A percentile compares a stretch with the other conserved stretches of the same genome.
These are phyloP conservation scores for Chalaropsis thielavioides DNA, from an alignment of 2,329 filamentous ascomycete species.

Conservation along the genomic window DNA sequence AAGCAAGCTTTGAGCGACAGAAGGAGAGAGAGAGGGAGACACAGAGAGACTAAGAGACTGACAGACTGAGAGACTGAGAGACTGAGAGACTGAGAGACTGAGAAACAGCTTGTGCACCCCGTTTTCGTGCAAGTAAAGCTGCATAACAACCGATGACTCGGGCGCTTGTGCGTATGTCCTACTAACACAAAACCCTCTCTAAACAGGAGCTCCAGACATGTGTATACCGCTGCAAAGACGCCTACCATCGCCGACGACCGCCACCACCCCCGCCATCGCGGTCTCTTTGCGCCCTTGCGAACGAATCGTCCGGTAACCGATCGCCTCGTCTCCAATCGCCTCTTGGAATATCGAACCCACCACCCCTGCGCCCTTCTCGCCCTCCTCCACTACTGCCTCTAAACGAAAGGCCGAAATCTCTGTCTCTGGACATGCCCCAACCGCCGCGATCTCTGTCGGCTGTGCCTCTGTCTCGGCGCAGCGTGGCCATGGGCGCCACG, in stretches of 20 bases:
- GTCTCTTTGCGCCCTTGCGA: not conserved
- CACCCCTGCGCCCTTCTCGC: slow-evolving; percentile 21
- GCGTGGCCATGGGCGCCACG: slow-evolving; percentile 48
- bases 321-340: slow-evolving; percentile 24
- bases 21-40: not conserved
- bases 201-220: not conserved
- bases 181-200: not conserved
- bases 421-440: not conserved
- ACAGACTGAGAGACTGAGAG: no score
- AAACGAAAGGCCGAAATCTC: not conserved
- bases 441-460: slow-evolving; percentile 20
- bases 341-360: slow-evolving; percentile 21
- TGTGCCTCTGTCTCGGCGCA: slow-evolving; percentile 28
- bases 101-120: not conserved
- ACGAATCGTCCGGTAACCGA: slow-evolving; percentile 18
- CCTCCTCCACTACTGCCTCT: slow-evolving; percentile 1
- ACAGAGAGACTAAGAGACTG: not conserved
- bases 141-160: not conserved
- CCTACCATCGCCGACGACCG: not conserved
- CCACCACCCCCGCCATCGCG: not conserved
- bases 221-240: not conserved
- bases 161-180: not conserved
- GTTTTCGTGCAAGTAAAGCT: not conserved
- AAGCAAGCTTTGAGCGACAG: not conserved
- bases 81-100: not conserved